phyloP scores from a whole-genome alignment of 2,329 filamentous ascomycete species.

The Trichoderma breve region DNA sequence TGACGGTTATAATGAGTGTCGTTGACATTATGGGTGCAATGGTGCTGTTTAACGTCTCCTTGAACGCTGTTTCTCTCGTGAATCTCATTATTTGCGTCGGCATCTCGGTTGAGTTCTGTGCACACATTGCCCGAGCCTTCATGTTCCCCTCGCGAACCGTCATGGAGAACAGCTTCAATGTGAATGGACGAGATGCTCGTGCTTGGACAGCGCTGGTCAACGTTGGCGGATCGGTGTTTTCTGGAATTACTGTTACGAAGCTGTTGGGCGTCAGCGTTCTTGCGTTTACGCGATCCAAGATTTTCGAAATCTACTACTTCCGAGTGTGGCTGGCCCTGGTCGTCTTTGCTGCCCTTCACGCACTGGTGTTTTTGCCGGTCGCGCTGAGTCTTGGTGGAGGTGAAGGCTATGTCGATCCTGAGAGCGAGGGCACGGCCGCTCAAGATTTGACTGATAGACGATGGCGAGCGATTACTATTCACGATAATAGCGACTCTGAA shows the following conservation, averaged over 20 bases:
- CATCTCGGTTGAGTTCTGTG: constrained; percentile 95
- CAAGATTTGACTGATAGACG: constrained; percentile 80
- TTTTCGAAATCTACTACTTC: constrained; percentile 99
- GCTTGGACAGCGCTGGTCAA: constrained; percentile 94
- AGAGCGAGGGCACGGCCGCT: constrained; percentile 82
- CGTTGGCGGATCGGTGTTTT: constrained; percentile 91
- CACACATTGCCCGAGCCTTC: constrained; percentile 92
- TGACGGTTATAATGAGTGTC: constrained; percentile 90
- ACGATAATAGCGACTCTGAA: constrained; percentile 73
- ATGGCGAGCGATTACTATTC: constrained; percentile 73
- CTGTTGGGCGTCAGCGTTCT: constrained; percentile 87
- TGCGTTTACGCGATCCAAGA: constrained; percentile 94
- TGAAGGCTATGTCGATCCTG: constrained; percentile 81
- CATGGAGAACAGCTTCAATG: constrained; percentile 72
- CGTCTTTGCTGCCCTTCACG: constrained; percentile 82
- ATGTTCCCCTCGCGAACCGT: constrained; percentile 84
- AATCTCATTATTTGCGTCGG: constrained; percentile 97
- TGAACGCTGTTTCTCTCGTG: constrained; percentile 93
- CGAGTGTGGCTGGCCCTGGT: constrained; percentile 92
- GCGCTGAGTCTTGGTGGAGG: constrained; percentile 83
- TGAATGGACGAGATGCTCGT: constrained; percentile 78
- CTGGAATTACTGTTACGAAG: constrained; percentile 94
- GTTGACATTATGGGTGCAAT: constrained; percentile 94
- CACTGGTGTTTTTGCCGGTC: constrained; percentile 87
- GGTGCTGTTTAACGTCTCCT: constrained; percentile 81